These are phyloP conservation scores for Pseudogymnoascus sp. DNA, from an alignment of 2,329 filamentous ascomycete species.

Conservation along the genomic window DNA sequence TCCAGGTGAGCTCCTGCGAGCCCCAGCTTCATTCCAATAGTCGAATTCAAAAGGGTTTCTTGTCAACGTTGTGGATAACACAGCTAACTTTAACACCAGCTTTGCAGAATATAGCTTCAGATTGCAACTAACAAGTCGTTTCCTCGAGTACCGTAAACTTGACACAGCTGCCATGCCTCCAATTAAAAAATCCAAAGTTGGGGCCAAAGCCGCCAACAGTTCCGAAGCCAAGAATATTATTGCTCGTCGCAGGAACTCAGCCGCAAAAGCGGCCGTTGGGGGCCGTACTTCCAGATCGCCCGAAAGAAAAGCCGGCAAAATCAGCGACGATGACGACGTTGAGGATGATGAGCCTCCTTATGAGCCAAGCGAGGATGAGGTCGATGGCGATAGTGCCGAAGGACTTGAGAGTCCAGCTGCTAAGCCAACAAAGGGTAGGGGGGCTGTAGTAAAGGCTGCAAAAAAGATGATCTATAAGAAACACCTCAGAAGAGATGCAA, in stretches of 20 bases:
- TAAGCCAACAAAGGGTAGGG: background rate
- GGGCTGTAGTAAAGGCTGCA: background rate
- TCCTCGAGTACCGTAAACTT: background rate
- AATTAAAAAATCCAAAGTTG: background rate
- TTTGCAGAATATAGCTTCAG: background rate
- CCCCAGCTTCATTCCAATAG: background rate
- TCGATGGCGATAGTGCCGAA: background rate
- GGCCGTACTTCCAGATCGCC: background rate
- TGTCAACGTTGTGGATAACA: background rate
- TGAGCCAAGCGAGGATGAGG: background rate
- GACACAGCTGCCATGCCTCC: background rate
- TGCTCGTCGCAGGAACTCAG: background rate
- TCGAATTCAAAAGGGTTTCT: background rate
- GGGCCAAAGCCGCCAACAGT: background rate
- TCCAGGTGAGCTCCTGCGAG: background rate
- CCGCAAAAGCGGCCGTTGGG: background rate
- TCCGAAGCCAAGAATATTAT: background rate
- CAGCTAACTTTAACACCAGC: background rate
- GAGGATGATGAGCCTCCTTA: background rate
- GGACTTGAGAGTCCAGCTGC: background rate
- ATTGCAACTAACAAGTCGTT: background rate
- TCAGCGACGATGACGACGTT: background rate
- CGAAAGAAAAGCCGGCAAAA: background rate
- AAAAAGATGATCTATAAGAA: slow-evolving; percentile 12
- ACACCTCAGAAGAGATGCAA: background rate